Percentiles rank a stretch among this genome's conserved stretches.
Evolutionary conservation across 2,329 filamentous ascomycete species (phyloP).

Genomic region (Pseudogymnoascus sp.): DNA sequence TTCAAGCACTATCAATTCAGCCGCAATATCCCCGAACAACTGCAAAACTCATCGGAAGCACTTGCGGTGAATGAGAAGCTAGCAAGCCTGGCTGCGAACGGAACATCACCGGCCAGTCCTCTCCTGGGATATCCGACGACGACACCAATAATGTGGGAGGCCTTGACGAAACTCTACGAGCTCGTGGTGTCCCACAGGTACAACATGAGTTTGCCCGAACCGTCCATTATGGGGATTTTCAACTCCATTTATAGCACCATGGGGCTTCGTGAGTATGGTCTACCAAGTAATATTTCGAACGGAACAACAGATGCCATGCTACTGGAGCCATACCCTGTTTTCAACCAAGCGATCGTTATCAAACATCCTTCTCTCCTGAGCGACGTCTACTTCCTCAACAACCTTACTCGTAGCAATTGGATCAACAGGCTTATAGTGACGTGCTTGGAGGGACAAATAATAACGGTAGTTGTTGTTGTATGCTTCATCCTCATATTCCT

Average conservation of each 20-base stretch:
- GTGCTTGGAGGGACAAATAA: conserved; percentile 84
- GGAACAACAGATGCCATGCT: neutral
- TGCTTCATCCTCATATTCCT: conserved; percentile 96
- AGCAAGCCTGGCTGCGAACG: conserved; percentile 22
- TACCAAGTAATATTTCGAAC: neutral
- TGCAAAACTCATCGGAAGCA: conserved; percentile 16
- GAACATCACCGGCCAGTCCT: conserved; percentile 25
- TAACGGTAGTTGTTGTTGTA: conserved; percentile 83
- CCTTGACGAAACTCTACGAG: neutral
- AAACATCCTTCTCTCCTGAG: conserved; percentile 44
- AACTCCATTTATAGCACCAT: neutral
- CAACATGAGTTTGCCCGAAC: neutral
- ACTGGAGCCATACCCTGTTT: neutral
- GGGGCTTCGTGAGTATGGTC: neutral
- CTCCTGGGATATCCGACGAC: conserved; percentile 30
- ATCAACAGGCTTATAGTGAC: conserved; percentile 76
- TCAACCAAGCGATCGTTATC: neutral
- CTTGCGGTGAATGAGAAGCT: conserved; percentile 22
- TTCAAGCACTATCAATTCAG: conserved; percentile 13
- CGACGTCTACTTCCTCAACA: conserved; percentile 49
- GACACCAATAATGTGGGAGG: conserved; percentile 24
- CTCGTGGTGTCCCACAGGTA: neutral
- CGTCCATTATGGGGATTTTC: neutral
- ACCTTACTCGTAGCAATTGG: conserved; percentile 59
- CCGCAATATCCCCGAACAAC: conserved; percentile 3